A percentile compares a stretch with the other conserved stretches of the same genome.
phyloP scores from a whole-genome alignment of 2,329 filamentous ascomycete genomes.

The Dendryphion nanum region DNA sequence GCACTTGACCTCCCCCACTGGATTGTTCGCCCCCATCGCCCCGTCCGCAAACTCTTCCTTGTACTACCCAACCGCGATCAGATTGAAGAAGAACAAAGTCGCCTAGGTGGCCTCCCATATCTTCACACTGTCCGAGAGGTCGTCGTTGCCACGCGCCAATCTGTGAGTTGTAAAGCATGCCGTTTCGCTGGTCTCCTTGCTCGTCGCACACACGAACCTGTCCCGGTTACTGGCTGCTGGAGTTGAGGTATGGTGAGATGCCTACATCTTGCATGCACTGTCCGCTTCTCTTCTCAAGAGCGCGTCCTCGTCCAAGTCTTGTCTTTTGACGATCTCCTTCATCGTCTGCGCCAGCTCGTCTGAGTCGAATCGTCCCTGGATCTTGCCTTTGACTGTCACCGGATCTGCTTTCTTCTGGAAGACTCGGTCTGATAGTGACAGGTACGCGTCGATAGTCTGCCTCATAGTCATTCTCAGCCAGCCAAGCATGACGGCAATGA shows the following conservation, averaged over 20 bases:
- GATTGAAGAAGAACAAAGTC: constrained; percentile 28
- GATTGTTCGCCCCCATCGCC: constrained; percentile 42
- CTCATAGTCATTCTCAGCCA: constrained; percentile 10
- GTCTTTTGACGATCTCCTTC: constrained; percentile 11
- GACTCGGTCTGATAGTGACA: constrained; percentile 8
- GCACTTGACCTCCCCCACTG: constrained; percentile 38
- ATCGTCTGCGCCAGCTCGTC: constrained; percentile 13
- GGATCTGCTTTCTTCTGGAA: constrained; percentile 12
- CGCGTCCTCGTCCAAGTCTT: constrained; percentile 11
- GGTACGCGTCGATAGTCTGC: constrained; percentile 10
- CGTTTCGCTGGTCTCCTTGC: constrained; percentile 8
- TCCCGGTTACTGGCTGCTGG: neutral
- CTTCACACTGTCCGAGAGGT: constrained; percentile 4
- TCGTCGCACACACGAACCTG: constrained; percentile 13
- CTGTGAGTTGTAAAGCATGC: constrained; percentile 9
- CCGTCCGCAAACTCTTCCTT: constrained; percentile 42
- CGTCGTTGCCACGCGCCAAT: constrained; percentile 8
- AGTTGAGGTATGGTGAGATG: neutral
- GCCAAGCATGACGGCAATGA: constrained; percentile 14
- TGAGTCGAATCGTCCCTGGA: constrained; percentile 17
- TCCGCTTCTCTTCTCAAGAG: constrained; percentile 6
- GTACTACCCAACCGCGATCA: constrained; percentile 38
- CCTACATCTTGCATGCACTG: constrained; percentile 8
- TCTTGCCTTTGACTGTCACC: constrained; percentile 10
- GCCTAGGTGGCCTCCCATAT: constrained; percentile 24